Base-by-base conservation (phyloP, 139 green algal species). In the Picochlorum sp. region DNA sequence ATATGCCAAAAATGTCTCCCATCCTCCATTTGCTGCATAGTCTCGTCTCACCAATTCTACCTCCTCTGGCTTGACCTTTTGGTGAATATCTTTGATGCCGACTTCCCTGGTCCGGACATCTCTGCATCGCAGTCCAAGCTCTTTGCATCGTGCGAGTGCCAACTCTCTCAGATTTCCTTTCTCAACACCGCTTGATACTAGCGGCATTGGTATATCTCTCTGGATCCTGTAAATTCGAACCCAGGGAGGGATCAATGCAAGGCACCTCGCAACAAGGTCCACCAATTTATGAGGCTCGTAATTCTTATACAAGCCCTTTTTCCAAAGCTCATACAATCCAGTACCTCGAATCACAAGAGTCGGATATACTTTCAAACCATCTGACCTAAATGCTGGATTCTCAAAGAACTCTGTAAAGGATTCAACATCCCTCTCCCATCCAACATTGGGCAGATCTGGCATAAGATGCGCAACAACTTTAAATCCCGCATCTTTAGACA, bases 381-480 rank as follows among this genome's bases (percentile, higher is more conserved):
- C 92, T 3, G 88, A 78, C 6, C 86, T 71, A 73, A 96, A 98
- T 58, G 81, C 87, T 0, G 92, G 92, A 68, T 91, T 96, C 56
- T 98, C 91, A 64, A 98, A 98, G 56, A 98, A 97, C 84, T 98
- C 92, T 1, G 78, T 63, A 75, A 98, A 98, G 51, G 73, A 88
- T 80, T 98, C 94, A 28, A 98, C 73, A 74, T 99, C 94, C 1
- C 93, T 78, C 77, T 98, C 90, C 88, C 89, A 95, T 18, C 90
- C 94, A 66, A 98, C 92, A 62, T 95, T 96, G 23, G 94, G 94
- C 72, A 99, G 74, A 75, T 98, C 90, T 3, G 94, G 94, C 94
- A 99, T 98, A 88, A 99, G 95, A 82, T 99, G 93, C 10, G 82
- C 89, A 60, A 97, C 90, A 30, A 89, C 85, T 81, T 96, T 96